phyloP scores from a whole-genome alignment of 2,329 filamentous ascomycete genomes.

The Pseudogymnoascus destructans region DNA sequence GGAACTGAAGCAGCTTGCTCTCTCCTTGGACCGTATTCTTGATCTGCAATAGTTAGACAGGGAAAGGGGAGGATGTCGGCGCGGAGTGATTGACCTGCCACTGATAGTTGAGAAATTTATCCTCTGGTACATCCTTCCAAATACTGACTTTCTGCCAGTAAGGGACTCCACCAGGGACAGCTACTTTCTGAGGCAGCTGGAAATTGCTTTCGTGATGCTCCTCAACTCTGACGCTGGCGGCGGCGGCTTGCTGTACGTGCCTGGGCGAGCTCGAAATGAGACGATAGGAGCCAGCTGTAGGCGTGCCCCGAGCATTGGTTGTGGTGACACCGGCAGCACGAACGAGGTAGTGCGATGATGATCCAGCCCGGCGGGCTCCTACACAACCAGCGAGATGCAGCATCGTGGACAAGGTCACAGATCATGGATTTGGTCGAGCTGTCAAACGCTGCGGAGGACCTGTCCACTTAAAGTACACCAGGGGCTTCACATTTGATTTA shows the following conservation, averaged over 20 bases:
- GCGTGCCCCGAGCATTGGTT: background rate
- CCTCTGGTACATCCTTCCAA: conserved; percentile 35
- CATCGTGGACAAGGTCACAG: background rate
- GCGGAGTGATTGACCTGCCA: conserved; percentile 37
- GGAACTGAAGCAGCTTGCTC: conserved; percentile 35
- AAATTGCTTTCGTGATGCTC: background rate
- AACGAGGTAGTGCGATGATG: background rate
- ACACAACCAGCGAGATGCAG: background rate
- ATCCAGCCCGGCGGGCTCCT: background rate
- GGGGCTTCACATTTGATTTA: background rate
- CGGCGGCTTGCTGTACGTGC: background rate
- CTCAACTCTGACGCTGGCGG: background rate
- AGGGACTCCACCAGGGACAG: conserved; percentile 9
- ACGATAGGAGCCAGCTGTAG: background rate
- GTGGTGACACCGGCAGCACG: background rate
- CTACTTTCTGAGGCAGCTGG: background rate
- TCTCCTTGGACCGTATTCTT: conserved; percentile 38
- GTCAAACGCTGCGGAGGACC: background rate
- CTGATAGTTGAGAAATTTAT: conserved; percentile 39
- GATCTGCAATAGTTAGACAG: conserved; percentile 24
- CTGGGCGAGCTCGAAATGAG: background rate
- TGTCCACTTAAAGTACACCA: background rate
- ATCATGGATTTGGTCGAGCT: background rate
- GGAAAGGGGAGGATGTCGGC: background rate
- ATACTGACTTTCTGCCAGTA: conserved; percentile 39